phyloP scores from a whole-genome alignment of 2,329 filamentous ascomycete species.

The Neonectria hederae region DNA sequence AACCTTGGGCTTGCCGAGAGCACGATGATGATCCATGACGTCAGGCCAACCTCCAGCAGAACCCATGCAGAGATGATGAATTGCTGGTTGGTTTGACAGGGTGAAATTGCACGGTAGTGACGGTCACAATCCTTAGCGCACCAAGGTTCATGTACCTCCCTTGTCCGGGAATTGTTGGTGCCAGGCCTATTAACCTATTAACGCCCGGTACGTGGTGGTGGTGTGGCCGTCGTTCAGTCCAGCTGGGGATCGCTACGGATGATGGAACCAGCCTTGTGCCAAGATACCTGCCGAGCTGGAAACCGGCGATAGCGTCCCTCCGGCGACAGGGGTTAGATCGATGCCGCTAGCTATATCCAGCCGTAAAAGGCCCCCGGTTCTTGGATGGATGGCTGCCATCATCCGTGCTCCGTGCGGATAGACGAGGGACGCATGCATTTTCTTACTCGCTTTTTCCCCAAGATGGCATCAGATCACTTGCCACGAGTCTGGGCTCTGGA shows the following conservation, averaged over 20 bases:
- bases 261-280: not conserved
- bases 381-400: not conserved
- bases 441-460: not conserved
- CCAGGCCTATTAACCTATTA: too few species aligned
- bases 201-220: not conserved
- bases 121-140: not conserved
- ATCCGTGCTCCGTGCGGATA: not conserved
- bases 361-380: not conserved
- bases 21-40: constrained; percentile 40
- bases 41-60: constrained; percentile 23
- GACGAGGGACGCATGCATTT: not conserved
- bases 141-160: not conserved
- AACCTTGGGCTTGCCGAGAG: constrained; percentile 26
- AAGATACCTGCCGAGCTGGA: constrained; percentile 7
- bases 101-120: not conserved
- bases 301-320: not conserved
- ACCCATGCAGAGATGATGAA: not conserved
- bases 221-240: not conserved
- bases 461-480: not conserved
- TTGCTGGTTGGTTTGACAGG: not conserved
- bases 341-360: constrained; percentile 6
- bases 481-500: not conserved
- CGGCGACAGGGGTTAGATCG: not conserved
- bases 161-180: not conserved
- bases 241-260: not conserved